phyloP scores from a whole-genome alignment of 164 flowering plant genomes.

The Pachysandra terminalis region DNA sequence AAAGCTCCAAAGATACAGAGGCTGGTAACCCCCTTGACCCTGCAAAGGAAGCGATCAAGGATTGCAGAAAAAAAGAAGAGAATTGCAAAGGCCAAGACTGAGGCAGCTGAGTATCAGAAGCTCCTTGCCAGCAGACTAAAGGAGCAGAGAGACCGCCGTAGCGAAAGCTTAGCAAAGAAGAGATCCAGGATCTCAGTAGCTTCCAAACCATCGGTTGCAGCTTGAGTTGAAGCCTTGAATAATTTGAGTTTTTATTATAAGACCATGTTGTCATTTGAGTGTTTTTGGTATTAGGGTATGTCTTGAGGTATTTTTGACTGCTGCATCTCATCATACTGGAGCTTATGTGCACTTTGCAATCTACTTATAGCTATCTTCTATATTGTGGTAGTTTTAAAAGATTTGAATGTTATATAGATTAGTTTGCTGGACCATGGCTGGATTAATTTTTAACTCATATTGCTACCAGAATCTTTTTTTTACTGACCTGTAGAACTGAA shows the following conservation, averaged over 20 bases:
- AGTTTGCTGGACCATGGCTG: too few species aligned
- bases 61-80: constrained; percentile 52
- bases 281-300: background rate
- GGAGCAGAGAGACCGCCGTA: constrained; percentile 46
- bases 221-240: constrained; percentile 3
- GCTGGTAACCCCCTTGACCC: constrained; percentile 46
- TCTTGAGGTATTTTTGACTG: background rate
- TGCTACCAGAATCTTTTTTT: too few species aligned
- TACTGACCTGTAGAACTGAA: too few species aligned
- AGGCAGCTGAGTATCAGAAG: constrained; percentile 56
- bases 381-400: too few species aligned
- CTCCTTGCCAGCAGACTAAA: constrained; percentile 47
- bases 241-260: background rate
- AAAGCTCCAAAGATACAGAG: constrained; percentile 53
- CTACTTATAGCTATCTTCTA: too few species aligned
- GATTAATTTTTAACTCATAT: too few species aligned
- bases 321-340: background rate
- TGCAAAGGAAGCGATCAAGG: constrained; percentile 48
- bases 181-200: constrained; percentile 51
- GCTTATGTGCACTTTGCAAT: too few species aligned
- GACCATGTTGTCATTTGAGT: background rate
- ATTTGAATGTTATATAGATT: too few species aligned
- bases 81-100: constrained; percentile 46
- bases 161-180: constrained; percentile 52
- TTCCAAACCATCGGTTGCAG: constrained; percentile 38